Evolutionary conservation across 1,139 yeast species (phyloP), one percentile per base, ranked within the genome.

Genomic region (Pichia norvegensis): DNA sequence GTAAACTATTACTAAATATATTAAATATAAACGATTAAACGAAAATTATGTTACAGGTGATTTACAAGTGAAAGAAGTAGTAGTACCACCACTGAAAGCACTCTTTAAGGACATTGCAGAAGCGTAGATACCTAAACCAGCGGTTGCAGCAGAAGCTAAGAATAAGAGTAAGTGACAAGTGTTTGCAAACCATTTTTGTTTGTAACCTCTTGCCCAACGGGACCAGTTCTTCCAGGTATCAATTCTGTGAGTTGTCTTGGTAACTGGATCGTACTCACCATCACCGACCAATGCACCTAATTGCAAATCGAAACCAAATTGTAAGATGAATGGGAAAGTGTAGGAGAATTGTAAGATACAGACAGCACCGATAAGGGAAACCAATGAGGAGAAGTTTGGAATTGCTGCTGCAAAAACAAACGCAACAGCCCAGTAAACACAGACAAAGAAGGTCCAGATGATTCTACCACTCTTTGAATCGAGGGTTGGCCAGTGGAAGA

Each of bases 391-490:
- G 59, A 75, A 70, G 51, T 73, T 74, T 35, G 80, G 80, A 48
- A 75, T 74, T 52, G 78, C 78, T 46, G 78, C 71, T 36, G 78
- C 79, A 54, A 75, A 55, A 23, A 69, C 59, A 52, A 62, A 70
- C 4, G 74, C 73, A 39, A 69, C 43, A 7, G 65, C 69, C 75
- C 74, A 71, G 61, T 70, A 70, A 29, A 65, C 46, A 40, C 64
- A 49, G 2, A 69, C 70, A 42, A 62, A 50, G 17, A 55, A 47
- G 8, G 58, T 57, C 75, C 75, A 70, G 38, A 61, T 54, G 35
- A 60, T 20, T 40, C 65, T 59, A 20, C 74, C 74, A 31, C 46
- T 47, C 40, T 50, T 53, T 25, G 67, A 51, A 25, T 59, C 57
- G 36, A 70, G 57, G 13, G 53, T 44, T 14, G 75, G 74, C 45